A percentile compares a stretch with the other conserved stretches of the same genome.
Evolutionary conservation across 495 filamentous ascomycete genomes (phyloP).

Genomic region (Aspergillus affinis): DNA sequence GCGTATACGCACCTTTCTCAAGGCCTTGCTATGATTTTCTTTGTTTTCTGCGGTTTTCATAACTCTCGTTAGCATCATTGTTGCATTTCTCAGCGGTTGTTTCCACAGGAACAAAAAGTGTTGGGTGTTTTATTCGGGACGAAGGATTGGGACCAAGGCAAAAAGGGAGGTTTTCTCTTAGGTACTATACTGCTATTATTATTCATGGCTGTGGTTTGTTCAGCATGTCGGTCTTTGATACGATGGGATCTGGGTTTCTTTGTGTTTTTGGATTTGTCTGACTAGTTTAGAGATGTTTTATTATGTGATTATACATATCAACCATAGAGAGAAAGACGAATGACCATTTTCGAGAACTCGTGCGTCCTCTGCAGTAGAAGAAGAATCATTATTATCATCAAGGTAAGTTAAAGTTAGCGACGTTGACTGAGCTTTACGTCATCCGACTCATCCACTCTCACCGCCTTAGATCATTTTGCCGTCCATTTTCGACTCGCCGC

Average conservation of each 20-base stretch:
- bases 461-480: conserved; percentile 10
- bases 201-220: neutral
- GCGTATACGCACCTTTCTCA: neutral
- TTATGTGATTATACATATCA: neutral
- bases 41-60: conserved; percentile 4
- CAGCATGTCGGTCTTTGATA: neutral
- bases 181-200: neutral
- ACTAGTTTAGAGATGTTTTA: conserved; percentile 12
- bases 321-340: neutral
- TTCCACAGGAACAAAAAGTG: conserved; percentile 20
- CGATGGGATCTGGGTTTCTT: conserved; percentile 2
- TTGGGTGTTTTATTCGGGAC: conserved; percentile 23
- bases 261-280: conserved; percentile 6
- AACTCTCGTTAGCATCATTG: conserved; percentile 21
- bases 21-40: conserved; percentile 13
- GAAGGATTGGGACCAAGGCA: conserved; percentile 25
- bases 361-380: no score
- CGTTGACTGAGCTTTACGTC: neutral
- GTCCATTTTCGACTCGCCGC: neutral
- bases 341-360: neutral
- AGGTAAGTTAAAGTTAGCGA: no score
- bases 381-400: no score
- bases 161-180: conserved; percentile 8
- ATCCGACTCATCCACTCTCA: neutral
- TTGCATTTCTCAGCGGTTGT: conserved; percentile 47